Base-by-base conservation (phyloP, 169 alveolate species). In the Cryptosporidium ryanae region DNA sequence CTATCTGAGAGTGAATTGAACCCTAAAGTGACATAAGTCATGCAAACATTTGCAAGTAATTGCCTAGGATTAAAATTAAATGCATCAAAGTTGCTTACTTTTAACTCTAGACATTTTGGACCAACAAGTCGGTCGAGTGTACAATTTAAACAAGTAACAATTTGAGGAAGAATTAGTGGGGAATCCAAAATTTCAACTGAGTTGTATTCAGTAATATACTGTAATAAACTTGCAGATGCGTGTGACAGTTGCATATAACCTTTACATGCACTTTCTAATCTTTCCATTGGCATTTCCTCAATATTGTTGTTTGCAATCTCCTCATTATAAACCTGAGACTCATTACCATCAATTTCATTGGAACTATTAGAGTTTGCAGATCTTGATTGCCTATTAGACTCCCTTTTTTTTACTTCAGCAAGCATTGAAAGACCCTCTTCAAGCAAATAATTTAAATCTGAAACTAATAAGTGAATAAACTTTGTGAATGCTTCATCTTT, bases 71-170 rank as follows among this genome's bases (percentile, higher is more conserved):
- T 90, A 84, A 95, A 95, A 52, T 94, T 92, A 90, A 93, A 95
- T 44, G 91, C 93, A 48, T 91, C 95, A 94, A 94, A 92, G 64
- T 94, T 94, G 54, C 93, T 94, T 43, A 95, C 97, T 87, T 95
- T 95, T 17, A 95, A 94, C 61, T 93, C 94, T 32, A 93, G 87
- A 61, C 96, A 94, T 64, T 91, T 91, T 0, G 95, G 97, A 2
- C 98, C 98, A 0, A 95, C 98, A 32, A 95, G 89, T 44, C 92
- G 93, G 49, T 95, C 97, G 43, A 95, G 89, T 55, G 96, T 94
- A 67, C 97, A 92, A 63, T 95, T 94, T 29, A 95, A 90, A 76
- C 97, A 93, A 15, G 97, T 94, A 31, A 94, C 95, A 0, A 93
- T 93, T 89, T 94, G 96, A 27, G 96, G 93, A 0, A 94, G 83